Conservation (phyloP, 495 filamentous ascomycete genomes). For the Hypoxylon fuscum region DNA sequence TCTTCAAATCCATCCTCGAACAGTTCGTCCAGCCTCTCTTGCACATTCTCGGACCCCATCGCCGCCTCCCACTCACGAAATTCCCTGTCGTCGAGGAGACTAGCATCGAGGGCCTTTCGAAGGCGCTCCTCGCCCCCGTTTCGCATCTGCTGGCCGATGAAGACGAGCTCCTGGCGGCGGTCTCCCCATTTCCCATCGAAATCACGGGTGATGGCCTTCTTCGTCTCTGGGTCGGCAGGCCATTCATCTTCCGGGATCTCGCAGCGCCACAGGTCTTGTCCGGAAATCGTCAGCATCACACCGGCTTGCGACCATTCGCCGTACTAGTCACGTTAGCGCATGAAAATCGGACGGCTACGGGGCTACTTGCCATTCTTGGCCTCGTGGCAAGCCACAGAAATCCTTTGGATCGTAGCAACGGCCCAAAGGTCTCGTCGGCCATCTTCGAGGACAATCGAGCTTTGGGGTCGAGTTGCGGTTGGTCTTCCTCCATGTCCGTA, state of each 20-base stretch:
- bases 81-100: slow-evolving; percentile 60
- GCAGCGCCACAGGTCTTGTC: slow-evolving; percentile 64
- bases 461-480: slow-evolving; percentile 40
- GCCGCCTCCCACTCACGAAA: slow-evolving; percentile 60
- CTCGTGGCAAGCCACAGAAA: slow-evolving; percentile 42
- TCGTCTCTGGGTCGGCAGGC: slow-evolving; percentile 30
- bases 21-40: slow-evolving; percentile 50
- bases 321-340: slow-evolving; percentile 53
- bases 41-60: slow-evolving; percentile 53
- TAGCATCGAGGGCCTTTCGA: slow-evolving; percentile 56
- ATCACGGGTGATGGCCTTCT: slow-evolving; percentile 32
- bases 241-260: slow-evolving; percentile 57
- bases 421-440: slow-evolving; percentile 36
- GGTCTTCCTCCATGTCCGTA: slow-evolving; percentile 25
- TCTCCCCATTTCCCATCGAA: slow-evolving; percentile 63
- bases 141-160: slow-evolving; percentile 63
- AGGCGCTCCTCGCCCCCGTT: slow-evolving; percentile 48
- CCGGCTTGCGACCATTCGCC: slow-evolving; percentile 71
- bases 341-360: slow-evolving; percentile 1
- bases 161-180: slow-evolving; percentile 67
- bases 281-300: slow-evolving; percentile 64
- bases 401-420: slow-evolving; percentile 46
- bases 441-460: slow-evolving; percentile 44
- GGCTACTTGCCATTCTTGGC: slow-evolving; percentile 16
- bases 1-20: slow-evolving; percentile 68